These are phyloP conservation scores for Syzygium oleosum DNA, from an alignment of 345 rosid genomes.

Conservation along the genomic window DNA sequence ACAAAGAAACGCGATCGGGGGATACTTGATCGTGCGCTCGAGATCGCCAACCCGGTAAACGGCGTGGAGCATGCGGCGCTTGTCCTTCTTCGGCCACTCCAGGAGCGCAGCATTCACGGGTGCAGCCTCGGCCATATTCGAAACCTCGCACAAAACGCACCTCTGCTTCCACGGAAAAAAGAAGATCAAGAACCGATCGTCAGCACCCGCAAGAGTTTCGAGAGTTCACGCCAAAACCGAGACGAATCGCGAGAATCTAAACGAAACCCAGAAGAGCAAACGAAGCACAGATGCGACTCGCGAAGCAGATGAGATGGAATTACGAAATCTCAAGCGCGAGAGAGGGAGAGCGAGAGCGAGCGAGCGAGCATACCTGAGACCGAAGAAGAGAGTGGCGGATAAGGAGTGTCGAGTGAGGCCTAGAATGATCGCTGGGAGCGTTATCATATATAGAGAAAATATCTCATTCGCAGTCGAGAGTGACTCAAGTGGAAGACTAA, in stretches of 20 bases:
- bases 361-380: neutral
- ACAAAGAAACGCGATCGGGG: neutral
- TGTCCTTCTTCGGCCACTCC: slow-evolving; percentile 93
- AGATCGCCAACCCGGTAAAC: slow-evolving; percentile 93
- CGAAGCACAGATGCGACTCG: neutral
- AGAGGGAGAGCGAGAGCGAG: too few relatives aligned
- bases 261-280: neutral
- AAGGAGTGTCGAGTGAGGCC: too few relatives aligned
- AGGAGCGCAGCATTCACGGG: slow-evolving; percentile 39
- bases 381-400: too few relatives aligned
- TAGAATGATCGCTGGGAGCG: neutral
- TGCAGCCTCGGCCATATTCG: slow-evolving; percentile 49
- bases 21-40: slow-evolving; percentile 78
- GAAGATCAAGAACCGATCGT: neutral
- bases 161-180: neutral
- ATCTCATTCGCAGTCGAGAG: neutral
- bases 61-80: slow-evolving; percentile 77
- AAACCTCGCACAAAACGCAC: too few relatives aligned
- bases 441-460: rapidly evolving
- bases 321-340: too few relatives aligned
- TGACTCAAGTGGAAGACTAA: too few relatives aligned
- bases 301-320: neutral
- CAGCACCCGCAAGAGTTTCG: neutral
- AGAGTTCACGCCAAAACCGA: neutral
- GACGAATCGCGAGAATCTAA: neutral